Evolutionary conservation across 805 yeast species (phyloP).

Genomic region (Wickerhamiella australiensis): DNA sequence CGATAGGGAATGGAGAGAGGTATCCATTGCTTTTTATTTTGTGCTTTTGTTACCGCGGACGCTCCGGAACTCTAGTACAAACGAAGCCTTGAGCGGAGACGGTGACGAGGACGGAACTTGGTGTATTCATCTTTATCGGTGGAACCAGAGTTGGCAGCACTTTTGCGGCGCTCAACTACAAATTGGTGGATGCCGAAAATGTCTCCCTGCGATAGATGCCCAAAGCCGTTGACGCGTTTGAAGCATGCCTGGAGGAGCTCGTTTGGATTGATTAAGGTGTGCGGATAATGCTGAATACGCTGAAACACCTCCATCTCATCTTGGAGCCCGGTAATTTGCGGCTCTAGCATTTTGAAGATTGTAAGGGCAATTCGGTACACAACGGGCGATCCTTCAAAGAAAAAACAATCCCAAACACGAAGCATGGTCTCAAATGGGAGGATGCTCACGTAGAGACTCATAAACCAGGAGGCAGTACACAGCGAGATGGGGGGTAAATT

Average conservation of each 20-base stretch:
- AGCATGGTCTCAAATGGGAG: slow-evolving; percentile 80
- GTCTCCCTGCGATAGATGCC: slow-evolving; percentile 71
- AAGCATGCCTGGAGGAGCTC: slow-evolving; percentile 61
- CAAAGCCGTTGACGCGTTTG: slow-evolving; percentile 58
- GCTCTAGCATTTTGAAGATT: slow-evolving; percentile 62
- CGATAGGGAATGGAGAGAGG: too few species aligned
- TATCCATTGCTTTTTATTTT: too few species aligned
- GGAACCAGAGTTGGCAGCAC: slow-evolving; percentile 4
- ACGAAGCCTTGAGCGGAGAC: slow-evolving; percentile 20
- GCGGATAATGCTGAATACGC: slow-evolving; percentile 69
- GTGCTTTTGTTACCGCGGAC: too few species aligned
- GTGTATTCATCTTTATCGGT: slow-evolving; percentile 24
- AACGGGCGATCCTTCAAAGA: slow-evolving; percentile 83
- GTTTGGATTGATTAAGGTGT: slow-evolving; percentile 42
- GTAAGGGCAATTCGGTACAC: slow-evolving; percentile 74
- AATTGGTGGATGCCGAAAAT: slow-evolving; percentile 64
- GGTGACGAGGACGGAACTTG: slow-evolving; percentile 23
- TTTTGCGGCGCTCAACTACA: slow-evolving; percentile 41
- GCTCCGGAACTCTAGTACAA: slow-evolving; percentile 14
- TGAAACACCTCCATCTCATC: slow-evolving; percentile 63
- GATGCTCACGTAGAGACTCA: slow-evolving; percentile 89
- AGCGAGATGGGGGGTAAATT: slow-evolving; percentile 82
- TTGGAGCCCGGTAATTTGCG: slow-evolving; percentile 37
- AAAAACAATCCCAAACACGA: slow-evolving; percentile 88
- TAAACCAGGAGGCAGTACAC: slow-evolving; percentile 95